Base-by-base conservation (phyloP, 2,329 filamentous ascomycete genomes). In the Verticillium longisporum region DNA sequence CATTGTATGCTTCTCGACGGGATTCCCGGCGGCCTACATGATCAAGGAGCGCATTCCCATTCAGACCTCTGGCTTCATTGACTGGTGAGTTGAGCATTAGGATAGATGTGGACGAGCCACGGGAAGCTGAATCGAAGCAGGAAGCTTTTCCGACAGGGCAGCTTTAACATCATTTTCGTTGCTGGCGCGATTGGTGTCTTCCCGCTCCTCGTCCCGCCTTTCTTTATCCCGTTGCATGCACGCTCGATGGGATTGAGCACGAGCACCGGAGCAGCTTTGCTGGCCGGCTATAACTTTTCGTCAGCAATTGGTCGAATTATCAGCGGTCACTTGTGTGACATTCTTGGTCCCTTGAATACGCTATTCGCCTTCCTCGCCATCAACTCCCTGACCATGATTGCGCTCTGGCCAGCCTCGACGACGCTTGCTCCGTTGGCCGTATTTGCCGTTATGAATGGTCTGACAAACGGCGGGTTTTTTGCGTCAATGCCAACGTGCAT, bases 381-480 rank as follows among this genome's bases (percentile, higher is more conserved):
- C 0, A 84, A 78, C 41, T 80, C 81, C 0, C 50, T 86, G 1
- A 87, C 82, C 60, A 85, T 87, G 77, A 73, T 88, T 14, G 79
- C 80, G 1, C 73, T 88, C 1, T 88, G 85, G 86, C 85, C 86
- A 0, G 77, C 83, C 0, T 84, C 83, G 1, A 80, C 74, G 9
- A 79, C 80, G 0, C 69, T 88, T 1, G 82, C 73, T 0, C 83
- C 84, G 0, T 68, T 88, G 33, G 72, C 83, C n/a, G 70, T 80
- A 0, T 88, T 88, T 66, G 82, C 82, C 9, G 74, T 87, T 5
- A 72, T 88, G 26, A 88, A 87, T 63, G 86, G 86, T 0, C 72
- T 80, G 41, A 78, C 81, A 6, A 88, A 87, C 65, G 86, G 86
- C 0, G 84, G 81, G 0, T 88, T 88, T 73, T 88, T 88, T 21